Percentiles rank a stretch among this genome's conserved stretches.
phyloP scores from a whole-genome alignment of 257 asterid species.

The Fraxinus excelsior region DNA sequence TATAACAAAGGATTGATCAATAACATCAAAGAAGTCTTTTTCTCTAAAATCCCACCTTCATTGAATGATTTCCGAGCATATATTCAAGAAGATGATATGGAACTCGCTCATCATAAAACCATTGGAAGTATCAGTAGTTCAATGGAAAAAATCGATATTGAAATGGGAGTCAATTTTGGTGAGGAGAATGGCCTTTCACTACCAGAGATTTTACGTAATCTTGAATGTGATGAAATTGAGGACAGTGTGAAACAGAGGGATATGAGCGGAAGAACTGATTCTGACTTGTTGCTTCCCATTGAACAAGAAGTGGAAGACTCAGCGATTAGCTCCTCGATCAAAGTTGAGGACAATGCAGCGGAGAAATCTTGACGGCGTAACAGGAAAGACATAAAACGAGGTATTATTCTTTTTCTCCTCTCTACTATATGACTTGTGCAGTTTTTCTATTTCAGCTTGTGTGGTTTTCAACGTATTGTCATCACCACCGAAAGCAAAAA shows the following conservation, averaged over 20 bases:
- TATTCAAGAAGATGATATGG: conserved; percentile 62
- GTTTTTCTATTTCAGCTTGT: neutral
- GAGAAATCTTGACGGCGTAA: conserved; percentile 31
- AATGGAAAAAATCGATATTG: conserved; percentile 75
- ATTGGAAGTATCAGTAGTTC: conserved; percentile 44
- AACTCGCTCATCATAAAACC: conserved; percentile 38
- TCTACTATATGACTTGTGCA: neutral
- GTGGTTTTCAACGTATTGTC: neutral
- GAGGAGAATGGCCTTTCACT: conserved; percentile 48
- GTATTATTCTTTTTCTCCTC: conserved; percentile 18
- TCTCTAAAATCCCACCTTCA: conserved; percentile 75
- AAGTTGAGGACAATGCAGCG: conserved; percentile 27
- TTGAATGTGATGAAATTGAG: conserved; percentile 61
- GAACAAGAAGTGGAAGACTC: conserved; percentile 44
- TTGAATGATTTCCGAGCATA: conserved; percentile 59
- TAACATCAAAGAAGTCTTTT: conserved; percentile 70
- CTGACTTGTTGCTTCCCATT: conserved; percentile 32
- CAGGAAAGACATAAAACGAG: conserved; percentile 26
- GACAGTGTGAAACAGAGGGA: conserved; percentile 44
- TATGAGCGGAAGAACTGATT: conserved; percentile 39
- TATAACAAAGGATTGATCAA: conserved; percentile 71
- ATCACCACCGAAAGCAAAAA: neutral
- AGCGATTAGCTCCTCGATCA: conserved; percentile 27
- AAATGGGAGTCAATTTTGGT: conserved; percentile 56
- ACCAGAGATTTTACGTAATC: conserved; percentile 64